These are phyloP conservation scores for Naegleria lovaniensis DNA, from an alignment of 208 protist genomes.

Conservation along the genomic window DNA sequence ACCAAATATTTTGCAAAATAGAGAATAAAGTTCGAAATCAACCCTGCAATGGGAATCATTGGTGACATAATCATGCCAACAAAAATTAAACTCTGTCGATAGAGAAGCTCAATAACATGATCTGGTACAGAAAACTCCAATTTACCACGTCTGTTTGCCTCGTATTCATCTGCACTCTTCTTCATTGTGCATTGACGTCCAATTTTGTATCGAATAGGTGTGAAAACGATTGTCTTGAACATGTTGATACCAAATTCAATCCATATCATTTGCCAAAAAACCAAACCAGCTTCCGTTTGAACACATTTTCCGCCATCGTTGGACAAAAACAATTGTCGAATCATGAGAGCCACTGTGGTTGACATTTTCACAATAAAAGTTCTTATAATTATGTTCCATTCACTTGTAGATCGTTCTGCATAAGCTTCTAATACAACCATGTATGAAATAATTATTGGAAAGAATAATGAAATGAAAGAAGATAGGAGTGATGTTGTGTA, in stretches of 20 bases:
- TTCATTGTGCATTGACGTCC: background rate
- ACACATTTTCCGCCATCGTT: background rate
- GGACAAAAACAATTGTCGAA: background rate
- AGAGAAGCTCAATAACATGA: background rate
- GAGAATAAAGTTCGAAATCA: background rate
- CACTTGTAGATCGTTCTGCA: background rate
- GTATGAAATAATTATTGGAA: background rate
- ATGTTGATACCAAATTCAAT: background rate
- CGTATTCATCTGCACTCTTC: background rate
- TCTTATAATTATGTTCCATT: constrained; percentile 15
- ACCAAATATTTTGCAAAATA: constrained; percentile 2
- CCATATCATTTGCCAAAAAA: constrained; percentile 24
- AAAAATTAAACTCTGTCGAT: background rate
- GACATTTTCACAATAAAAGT: constrained; percentile 7
- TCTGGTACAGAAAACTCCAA: background rate
- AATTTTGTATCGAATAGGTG: background rate
- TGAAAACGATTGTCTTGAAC: background rate
- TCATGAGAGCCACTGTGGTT: constrained; percentile 15
- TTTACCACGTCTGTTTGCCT: background rate
- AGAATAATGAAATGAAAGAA: background rate
- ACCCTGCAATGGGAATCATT: constrained; percentile 3
- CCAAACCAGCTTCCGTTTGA: background rate
- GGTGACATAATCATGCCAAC: background rate
- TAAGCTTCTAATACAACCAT: background rate
- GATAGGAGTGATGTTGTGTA: background rate